Base-by-base conservation (phyloP, 2,329 filamentous ascomycete species). In the Epichloe typhina region DNA sequence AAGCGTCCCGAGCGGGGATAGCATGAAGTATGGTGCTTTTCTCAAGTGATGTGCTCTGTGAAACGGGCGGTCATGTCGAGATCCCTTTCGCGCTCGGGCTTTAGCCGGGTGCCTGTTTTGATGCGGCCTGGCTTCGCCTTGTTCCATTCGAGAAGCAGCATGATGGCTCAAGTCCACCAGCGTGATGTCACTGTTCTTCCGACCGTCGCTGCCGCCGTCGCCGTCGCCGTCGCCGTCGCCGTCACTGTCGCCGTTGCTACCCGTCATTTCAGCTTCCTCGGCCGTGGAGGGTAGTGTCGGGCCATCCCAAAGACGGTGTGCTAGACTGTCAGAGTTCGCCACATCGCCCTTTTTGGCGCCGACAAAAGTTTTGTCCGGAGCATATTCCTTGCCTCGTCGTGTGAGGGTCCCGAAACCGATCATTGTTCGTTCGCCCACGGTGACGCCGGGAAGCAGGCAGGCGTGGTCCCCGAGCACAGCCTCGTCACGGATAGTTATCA, bases 381-480 rank as follows among this genome's bases (percentile, higher is more conserved):
- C 57, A 55, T 77, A 80, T 12, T 58, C 53, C 23, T 66, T 68
- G 31, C 69, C 67, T 4, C 75, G 65, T 15, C 65, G 64, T 0
- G 75, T 73, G 45, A 79, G 60, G 11, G 75, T 71, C 15, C 76
- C 77, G 35, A 73, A 77, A 1, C 76, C 76, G 58, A 80, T 69
- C 13, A 75, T 72, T 1, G 73, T 67, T 37, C 67, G 62, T 41
- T 72, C 64, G 2, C 72, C 75, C 23, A 80, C 62, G 4, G 64
- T 64, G 6, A 75, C 70, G 15, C 75, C 75, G 2, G 77, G 76
- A 8, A 75, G 65, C 12, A 77, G 62, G 3, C 72, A 68, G 0
- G 76, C 74, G 26, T 76, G 70, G 56, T 80, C 76, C 3, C 75
- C 76, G 51, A 80, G 72, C 74, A 79, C 79, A 23, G 74, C 69